Conservation (phyloP, 495 filamentous ascomycete genomes). For the Penicillium goetzii region DNA sequence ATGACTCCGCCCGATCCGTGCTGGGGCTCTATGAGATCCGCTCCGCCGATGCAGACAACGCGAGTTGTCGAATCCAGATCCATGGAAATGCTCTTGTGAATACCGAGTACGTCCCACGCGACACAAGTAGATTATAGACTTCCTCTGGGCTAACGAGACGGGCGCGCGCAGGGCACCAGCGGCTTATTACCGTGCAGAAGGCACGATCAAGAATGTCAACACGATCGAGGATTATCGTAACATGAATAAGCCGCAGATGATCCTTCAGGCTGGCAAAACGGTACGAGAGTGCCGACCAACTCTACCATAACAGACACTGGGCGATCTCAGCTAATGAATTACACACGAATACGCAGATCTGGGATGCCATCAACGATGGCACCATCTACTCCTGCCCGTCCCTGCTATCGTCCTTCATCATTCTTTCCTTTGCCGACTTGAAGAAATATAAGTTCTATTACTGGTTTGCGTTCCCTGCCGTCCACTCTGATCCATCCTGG, state of each 20-base stretch:
- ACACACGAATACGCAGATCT: constrained; percentile 62
- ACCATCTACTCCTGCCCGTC: constrained; percentile 94
- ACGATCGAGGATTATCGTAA: constrained; percentile 91
- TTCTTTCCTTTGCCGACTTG: constrained; percentile 92
- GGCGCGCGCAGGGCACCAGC: constrained; percentile 62
- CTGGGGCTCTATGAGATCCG: constrained; percentile 91
- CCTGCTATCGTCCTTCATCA: constrained; percentile 80
- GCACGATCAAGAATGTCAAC: constrained; percentile 93
- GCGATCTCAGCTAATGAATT: neutral
- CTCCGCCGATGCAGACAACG: constrained; percentile 63
- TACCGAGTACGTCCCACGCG: constrained; percentile 62
- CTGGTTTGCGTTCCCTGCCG: constrained; percentile 91
- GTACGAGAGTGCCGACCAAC: constrained; percentile 47
- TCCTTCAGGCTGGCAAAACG: constrained; percentile 74
- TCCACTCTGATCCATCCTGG: constrained; percentile 88
- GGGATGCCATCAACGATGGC: constrained; percentile 95
- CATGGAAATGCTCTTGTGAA: constrained; percentile 82
- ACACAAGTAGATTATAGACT: neutral
- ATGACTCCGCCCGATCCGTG: constrained; percentile 84
- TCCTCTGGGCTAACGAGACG: constrained; percentile 17
- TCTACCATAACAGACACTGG: neutral
- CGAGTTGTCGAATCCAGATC: constrained; percentile 83
- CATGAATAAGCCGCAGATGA: constrained; percentile 69
- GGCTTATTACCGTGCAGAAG: constrained; percentile 80
- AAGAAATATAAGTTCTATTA: constrained; percentile 96